Percentiles rank a stretch among this genome's conserved stretches.
These are phyloP conservation scores for Aplosporella prunicola DNA, from an alignment of 2,329 filamentous ascomycete species.

Conservation along the genomic window DNA sequence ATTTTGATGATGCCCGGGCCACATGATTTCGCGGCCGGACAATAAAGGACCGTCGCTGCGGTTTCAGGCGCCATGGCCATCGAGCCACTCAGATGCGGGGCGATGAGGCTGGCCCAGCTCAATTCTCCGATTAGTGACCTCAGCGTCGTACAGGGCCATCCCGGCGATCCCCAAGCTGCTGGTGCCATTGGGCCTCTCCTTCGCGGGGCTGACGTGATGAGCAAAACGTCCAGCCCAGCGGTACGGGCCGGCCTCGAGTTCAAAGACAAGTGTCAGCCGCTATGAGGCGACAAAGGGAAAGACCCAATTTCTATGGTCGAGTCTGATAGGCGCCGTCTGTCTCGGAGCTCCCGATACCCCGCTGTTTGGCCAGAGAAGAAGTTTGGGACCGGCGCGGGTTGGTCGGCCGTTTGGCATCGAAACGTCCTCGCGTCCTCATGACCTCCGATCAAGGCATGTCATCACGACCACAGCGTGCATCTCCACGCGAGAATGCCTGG, in stretches of 20 bases:
- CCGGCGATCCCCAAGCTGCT: conserved; percentile 5
- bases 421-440: background rate
- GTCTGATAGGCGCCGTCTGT: conserved; percentile 10
- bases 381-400: background rate
- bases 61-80: conserved; percentile 10
- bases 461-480: too few species aligned
- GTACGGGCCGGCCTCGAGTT: conserved; percentile 11
- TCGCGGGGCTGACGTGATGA: conserved; percentile 9
- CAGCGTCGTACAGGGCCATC: conserved; percentile 7
- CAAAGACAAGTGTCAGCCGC: conserved; percentile 12
- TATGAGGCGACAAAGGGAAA: conserved; percentile 6
- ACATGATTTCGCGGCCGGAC: conserved; percentile 9
- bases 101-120: conserved; percentile 10
- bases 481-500: too few species aligned
- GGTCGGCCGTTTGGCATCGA: conserved; percentile 5
- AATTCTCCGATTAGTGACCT: conserved; percentile 13
- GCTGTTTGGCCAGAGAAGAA: too few species aligned
- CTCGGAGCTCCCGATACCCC: conserved; percentile 11
- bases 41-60: conserved; percentile 7
- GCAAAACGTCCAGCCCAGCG: conserved; percentile 12
- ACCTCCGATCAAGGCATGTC: conserved; percentile 5
- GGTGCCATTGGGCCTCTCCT: conserved; percentile 8
- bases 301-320: background rate
- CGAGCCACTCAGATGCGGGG: conserved; percentile 11
- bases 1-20: background rate